phyloP scores from a whole-genome alignment of 768 basidiomycete species.

The Lentinula boryana region DNA sequence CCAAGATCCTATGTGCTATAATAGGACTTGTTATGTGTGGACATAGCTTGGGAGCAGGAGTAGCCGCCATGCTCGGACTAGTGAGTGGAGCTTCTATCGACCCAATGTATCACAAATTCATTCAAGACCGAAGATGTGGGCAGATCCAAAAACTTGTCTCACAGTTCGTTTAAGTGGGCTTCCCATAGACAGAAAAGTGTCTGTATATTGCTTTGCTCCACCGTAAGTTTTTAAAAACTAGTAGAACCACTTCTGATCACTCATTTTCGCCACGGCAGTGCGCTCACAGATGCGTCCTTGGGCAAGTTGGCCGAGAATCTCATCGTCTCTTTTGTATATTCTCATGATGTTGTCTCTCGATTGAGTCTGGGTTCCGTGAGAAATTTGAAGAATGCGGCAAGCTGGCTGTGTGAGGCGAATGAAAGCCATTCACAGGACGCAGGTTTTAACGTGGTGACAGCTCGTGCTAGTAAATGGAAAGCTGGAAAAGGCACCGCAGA shows the following conservation, averaged over 20 bases:
- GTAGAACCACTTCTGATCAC: neutral
- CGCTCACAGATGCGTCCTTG: slow-evolving; percentile 56
- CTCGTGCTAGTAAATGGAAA: slow-evolving; percentile 54
- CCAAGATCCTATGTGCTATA: neutral
- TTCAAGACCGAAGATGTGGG: slow-evolving; percentile 61
- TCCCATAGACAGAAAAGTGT: slow-evolving; percentile 58
- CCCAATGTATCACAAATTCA: slow-evolving; percentile 2
- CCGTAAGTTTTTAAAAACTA: slow-evolving; percentile 44
- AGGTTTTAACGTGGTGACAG: slow-evolving; percentile 47
- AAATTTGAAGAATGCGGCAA: slow-evolving; percentile 67
- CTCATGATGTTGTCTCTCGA: slow-evolving; percentile 75
- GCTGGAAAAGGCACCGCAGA: slow-evolving; percentile 45
- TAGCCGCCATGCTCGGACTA: slow-evolving; percentile 68
- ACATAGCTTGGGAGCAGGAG: slow-evolving; percentile 81
- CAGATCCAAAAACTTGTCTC: slow-evolving; percentile 71
- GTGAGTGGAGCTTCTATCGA: slow-evolving; percentile 28
- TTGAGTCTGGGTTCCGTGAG: slow-evolving; percentile 73
- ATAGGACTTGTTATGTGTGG: slow-evolving; percentile 72
- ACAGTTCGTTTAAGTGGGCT: slow-evolving; percentile 66
- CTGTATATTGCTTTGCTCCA: slow-evolving; percentile 75
- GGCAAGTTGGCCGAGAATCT: slow-evolving; percentile 54
- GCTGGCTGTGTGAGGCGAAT: slow-evolving; percentile 69
- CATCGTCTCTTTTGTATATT: slow-evolving; percentile 75
- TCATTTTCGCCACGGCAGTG: slow-evolving; percentile 28
- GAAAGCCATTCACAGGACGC: slow-evolving; percentile 38